Evolutionary conservation across 78 protist species (phyloP), one percentile per base, ranked within the genome.

Genomic region (Emiliania huxleyi): DNA sequence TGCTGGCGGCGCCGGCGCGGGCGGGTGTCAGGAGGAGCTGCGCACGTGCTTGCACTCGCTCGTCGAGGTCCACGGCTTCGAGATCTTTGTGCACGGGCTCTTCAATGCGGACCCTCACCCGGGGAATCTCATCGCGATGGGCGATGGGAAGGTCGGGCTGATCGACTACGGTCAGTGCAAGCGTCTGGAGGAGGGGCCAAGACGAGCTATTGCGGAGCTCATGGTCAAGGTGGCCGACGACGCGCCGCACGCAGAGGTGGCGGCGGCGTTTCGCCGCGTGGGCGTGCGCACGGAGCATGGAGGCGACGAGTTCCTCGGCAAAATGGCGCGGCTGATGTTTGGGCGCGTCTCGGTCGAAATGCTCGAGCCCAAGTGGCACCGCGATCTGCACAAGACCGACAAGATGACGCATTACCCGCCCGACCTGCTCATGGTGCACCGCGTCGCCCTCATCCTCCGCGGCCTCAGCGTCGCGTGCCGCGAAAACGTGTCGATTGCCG

Each of bases 61-160:
- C 37, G 0, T 75, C 43, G 52, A 52, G 15, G 94, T 94, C 71
- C 93, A 91, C 46, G 95, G 90, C 19, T 46, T 79, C 69, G 56
- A 94, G 93, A 26, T 94, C 6, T 52, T 94, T 62, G 15, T 18
- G 26, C 45, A 38, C 71, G 95, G 95, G 44, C 2, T 12, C 85
- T 81, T 95, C 87, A 93, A 95, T 77, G 91, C 94, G 18, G 96
- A 95, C 83, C 95, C 95, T 40, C 96, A 95, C 62, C 96, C 96
- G 29, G 96, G 96, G 6, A 95, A 95, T 91, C 21, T 95, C 29
- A 35, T 95, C 55, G 94, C 92, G 46, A 2, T 90, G 75, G 40
- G 19, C 33, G 94, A 93, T 33, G 96, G 96, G 35, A 89, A 93
- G 8, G 90, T 95, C 6, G 96, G 95, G 33, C 93, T 95, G n/a